A percentile compares a stretch with the other conserved stretches of the same genome.
Evolutionary conservation across 371 early-diverging fungal genomes (phyloP).

Genomic region (Apophysomyces variabilis): DNA sequence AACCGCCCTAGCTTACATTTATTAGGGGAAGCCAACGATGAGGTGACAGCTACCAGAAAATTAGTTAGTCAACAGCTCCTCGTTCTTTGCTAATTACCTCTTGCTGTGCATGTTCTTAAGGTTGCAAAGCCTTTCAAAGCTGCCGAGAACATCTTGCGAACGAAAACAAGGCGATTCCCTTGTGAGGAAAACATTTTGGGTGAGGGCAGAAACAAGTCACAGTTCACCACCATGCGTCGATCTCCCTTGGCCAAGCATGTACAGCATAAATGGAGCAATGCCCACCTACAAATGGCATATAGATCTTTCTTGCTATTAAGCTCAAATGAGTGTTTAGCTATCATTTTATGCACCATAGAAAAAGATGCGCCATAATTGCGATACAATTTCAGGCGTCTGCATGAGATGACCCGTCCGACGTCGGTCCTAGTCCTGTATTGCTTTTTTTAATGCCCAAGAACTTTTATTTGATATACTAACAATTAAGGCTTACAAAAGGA

Average conservation of each 20-base stretch:
- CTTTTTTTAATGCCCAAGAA: background rate
- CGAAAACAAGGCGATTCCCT: background rate
- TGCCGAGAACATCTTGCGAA: conserved; percentile 21
- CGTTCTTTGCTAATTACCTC: conserved; percentile 14
- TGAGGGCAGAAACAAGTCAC: background rate
- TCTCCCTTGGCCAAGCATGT: no score
- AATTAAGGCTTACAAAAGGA: no score
- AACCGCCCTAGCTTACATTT: conserved; percentile 7
- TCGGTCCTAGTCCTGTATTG: background rate
- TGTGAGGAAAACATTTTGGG: background rate
- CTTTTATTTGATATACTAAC: background rate
- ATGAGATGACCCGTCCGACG: background rate
- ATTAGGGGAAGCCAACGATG: conserved; percentile 3
- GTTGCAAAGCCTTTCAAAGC: conserved; percentile 28
- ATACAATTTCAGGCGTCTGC: background rate
- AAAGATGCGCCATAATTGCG: background rate
- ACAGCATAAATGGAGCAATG: no score
- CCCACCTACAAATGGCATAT: no score
- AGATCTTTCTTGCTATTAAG: no score
- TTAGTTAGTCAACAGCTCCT: background rate
- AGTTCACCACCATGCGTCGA: no score
- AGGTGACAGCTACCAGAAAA: background rate
- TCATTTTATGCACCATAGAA: no score
- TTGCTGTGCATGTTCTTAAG: conserved; percentile 19
- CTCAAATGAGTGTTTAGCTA: no score